Evolutionary conservation across 176 grass and related monocot species (phyloP).

Genomic region (Juncus effusus): DNA sequence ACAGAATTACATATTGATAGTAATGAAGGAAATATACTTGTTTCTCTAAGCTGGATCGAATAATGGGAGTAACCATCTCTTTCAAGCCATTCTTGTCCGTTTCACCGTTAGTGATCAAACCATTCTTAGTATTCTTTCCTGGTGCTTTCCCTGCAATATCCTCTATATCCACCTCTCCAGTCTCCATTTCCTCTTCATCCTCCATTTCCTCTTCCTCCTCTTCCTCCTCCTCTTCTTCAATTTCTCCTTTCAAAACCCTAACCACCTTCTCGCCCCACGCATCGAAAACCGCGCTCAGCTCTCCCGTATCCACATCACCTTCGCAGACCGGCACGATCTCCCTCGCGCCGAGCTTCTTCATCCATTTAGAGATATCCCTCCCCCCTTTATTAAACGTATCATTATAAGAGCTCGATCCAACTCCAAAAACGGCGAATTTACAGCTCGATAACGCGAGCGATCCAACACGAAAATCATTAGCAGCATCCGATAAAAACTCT

Average conservation of each 20-base stretch:
- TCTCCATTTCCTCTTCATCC: constrained; percentile 25
- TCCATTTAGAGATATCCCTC: constrained; percentile 72
- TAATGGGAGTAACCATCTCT: constrained; percentile 90
- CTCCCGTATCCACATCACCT: constrained; percentile 72
- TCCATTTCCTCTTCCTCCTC: constrained; percentile 42
- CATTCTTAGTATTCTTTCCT: constrained; percentile 32
- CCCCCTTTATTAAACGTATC: constrained; percentile 65
- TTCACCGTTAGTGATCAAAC: constrained; percentile 28
- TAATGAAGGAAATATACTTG: constrained; percentile 42
- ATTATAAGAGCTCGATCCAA: constrained; percentile 58
- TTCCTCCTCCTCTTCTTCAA: constrained; percentile 26
- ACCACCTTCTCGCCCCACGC: constrained; percentile 54
- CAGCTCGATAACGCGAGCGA: constrained; percentile 57
- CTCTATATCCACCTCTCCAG: constrained; percentile 74
- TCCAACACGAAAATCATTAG: constrained; percentile 60
- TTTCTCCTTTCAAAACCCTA: constrained; percentile 57
- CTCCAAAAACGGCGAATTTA: constrained; percentile 73
- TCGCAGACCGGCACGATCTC: constrained; percentile 57
- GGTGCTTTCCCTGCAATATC: constrained; percentile 83
- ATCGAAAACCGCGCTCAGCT: constrained; percentile 50
- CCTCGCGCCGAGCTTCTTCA: constrained; percentile 63
- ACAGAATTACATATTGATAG: constrained; percentile 12
- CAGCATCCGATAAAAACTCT: constrained; percentile 55
- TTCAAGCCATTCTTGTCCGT: constrained; percentile 50
- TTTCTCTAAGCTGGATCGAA: constrained; percentile 82